Conservation (phyloP, 2,329 filamentous ascomycete species). For the Cladophialophora chaetospira region DNA sequence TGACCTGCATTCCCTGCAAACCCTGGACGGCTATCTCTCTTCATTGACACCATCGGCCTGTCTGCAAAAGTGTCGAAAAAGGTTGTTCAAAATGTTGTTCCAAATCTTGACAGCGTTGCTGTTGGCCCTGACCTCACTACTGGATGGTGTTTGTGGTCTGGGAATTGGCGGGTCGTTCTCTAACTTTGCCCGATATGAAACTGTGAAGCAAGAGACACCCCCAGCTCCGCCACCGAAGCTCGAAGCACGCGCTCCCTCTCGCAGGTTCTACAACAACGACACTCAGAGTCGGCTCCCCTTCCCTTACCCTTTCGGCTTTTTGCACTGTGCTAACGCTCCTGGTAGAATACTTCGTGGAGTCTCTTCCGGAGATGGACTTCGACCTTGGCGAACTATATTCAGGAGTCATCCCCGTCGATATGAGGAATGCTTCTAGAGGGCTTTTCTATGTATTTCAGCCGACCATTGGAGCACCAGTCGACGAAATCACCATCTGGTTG, state of each 20-base stretch:
- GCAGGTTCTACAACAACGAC: not conserved
- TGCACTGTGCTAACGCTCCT: not conserved
- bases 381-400: conserved; percentile 24
- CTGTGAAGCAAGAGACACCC: not conserved
- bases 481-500: conserved; percentile 29
- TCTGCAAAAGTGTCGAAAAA: not conserved
- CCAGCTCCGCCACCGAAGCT: not conserved
- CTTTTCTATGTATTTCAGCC: conserved; percentile 31
- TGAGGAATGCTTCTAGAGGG: conserved; percentile 16
- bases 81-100: not conserved
- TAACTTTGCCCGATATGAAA: not conserved
- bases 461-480: conserved; percentile 25
- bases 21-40: no score
- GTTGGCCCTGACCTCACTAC: not conserved
- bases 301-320: not conserved
- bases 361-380: conserved; percentile 21
- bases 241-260: not conserved
- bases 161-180: not conserved
- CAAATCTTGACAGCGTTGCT: not conserved
- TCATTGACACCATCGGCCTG: no score
- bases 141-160: not conserved
- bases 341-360: conserved; percentile 24
- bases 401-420: conserved; percentile 23
- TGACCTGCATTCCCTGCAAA: no score
- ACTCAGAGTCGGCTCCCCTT: not conserved